A percentile compares a stretch with the other conserved stretches of the same genome.
Conservation (phyloP, 1,284 basidiomycete genomes). For the Inonotus obliquus region DNA sequence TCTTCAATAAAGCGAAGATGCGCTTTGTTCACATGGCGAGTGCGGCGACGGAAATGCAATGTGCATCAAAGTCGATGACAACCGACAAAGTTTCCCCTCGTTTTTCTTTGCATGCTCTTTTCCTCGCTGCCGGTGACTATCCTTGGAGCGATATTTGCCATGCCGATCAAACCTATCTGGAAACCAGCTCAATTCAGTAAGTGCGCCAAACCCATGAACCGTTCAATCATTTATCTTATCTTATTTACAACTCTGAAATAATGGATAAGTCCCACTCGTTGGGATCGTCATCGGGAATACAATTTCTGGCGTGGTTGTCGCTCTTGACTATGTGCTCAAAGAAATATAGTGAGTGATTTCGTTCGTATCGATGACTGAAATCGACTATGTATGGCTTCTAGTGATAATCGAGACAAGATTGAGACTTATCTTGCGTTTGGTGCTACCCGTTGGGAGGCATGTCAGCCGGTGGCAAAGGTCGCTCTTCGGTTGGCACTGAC, state of each 20-base stretch:
- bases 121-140: slow-evolving; percentile 80
- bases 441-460: slow-evolving; percentile 75
- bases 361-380: neutral
- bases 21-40: slow-evolving; percentile 69
- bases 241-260: neutral
- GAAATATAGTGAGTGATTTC: slow-evolving; percentile 48
- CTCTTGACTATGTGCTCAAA: slow-evolving; percentile 58
- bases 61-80: slow-evolving; percentile 1
- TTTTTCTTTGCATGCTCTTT: slow-evolving; percentile 63
- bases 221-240: neutral
- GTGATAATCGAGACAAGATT: slow-evolving; percentile 78
- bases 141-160: slow-evolving; percentile 69
- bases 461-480: slow-evolving; percentile 68
- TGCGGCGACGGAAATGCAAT: slow-evolving; percentile 1
- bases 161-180: slow-evolving; percentile 74
- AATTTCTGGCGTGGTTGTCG: slow-evolving; percentile 69
- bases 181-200: slow-evolving; percentile 73
- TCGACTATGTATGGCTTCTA: slow-evolving; percentile 24
- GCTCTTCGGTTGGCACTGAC: slow-evolving; percentile 73
- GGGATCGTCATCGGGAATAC: slow-evolving; percentile 84
- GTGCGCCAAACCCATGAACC: slow-evolving; percentile 20
- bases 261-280: slow-evolving; percentile 81
- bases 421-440: slow-evolving; percentile 84
- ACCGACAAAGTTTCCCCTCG: slow-evolving; percentile 56
- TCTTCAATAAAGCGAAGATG: slow-evolving; percentile 70